phyloP scores from a whole-genome alignment of 108 stramenopile species.

The Nitzschia palea region DNA sequence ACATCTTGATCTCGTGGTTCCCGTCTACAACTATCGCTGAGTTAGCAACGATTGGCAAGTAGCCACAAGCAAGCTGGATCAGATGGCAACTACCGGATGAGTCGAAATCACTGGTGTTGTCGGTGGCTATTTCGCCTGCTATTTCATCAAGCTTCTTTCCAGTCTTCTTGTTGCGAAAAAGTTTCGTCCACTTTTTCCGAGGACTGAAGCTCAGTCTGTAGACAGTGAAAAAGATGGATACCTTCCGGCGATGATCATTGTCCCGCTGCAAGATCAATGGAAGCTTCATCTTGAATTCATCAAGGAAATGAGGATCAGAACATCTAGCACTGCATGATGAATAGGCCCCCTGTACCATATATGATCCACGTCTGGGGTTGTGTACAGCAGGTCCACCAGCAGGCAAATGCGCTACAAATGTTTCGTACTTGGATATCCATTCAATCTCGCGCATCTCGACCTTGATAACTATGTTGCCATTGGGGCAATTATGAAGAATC shows the following conservation, averaged over 20 bases:
- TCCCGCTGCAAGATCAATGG: constrained; percentile 54
- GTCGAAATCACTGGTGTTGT: constrained; percentile 9
- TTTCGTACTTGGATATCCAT: constrained; percentile 54
- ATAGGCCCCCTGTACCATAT: constrained; percentile 67
- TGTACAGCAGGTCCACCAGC: constrained; percentile 57
- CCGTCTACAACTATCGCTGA: constrained; percentile 68
- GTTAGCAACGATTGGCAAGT: constrained; percentile 56
- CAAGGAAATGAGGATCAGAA: constrained; percentile 63
- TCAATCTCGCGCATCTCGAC: constrained; percentile 73
- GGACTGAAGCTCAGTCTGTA: constrained; percentile 53
- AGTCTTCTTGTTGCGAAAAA: constrained; percentile 18
- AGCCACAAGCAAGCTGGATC: constrained; percentile 69
- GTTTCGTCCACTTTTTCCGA: constrained; percentile 33
- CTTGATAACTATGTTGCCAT: constrained; percentile 75
- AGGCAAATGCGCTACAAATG: constrained; percentile 57
- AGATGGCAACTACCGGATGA: constrained; percentile 31
- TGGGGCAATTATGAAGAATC: constrained; percentile 64
- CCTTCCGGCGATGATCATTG: constrained; percentile 9
- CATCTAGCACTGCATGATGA: constrained; percentile 69
- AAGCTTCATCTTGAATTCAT: constrained; percentile 85
- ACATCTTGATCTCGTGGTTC: constrained; percentile 65
- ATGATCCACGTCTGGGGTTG: constrained; percentile 77
- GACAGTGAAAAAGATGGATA: constrained; percentile 67
- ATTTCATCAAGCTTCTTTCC: constrained; percentile 34
- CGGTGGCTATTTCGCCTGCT: constrained; percentile 20